These are phyloP conservation scores for Fagus crenata DNA, from an alignment of 306 rosid genomes.

Conservation along the genomic window DNA sequence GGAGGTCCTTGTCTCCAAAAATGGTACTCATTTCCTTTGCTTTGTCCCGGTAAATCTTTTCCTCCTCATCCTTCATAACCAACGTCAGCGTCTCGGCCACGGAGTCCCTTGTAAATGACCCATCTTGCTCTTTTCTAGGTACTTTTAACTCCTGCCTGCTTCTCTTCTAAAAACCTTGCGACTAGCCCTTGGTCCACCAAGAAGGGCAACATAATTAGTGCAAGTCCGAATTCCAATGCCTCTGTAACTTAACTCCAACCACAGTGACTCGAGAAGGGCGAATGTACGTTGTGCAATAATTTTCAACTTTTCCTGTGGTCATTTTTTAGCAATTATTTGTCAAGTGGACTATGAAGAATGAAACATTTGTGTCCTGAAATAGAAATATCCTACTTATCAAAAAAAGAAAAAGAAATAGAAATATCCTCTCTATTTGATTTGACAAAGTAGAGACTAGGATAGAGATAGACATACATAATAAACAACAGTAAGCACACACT, in stretches of 20 bases:
- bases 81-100: constrained; percentile 33
- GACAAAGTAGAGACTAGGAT: too few species aligned
- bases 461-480: too few species aligned
- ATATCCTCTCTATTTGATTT: too few species aligned
- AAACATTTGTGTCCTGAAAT: too few species aligned
- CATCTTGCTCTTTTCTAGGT: constrained; percentile 33
- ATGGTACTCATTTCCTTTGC: constrained; percentile 30
- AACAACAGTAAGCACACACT: too few species aligned
- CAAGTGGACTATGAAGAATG: too few species aligned
- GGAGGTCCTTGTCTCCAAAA: constrained; percentile 16
- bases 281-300: too few species aligned
- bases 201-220: constrained; percentile 23
- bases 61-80: constrained; percentile 35
- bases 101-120: constrained; percentile 25
- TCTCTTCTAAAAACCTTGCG: constrained; percentile 36
- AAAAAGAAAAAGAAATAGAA: too few species aligned
- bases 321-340: too few species aligned
- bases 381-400: too few species aligned
- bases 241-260: constrained; percentile 57
- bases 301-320: too few species aligned
- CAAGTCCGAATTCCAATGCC: constrained; percentile 15
- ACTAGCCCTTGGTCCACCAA: constrained; percentile 33
- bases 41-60: constrained; percentile 33
- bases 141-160: constrained; percentile 30
- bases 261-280: constrained; percentile 46